A percentile compares a stretch with the other conserved stretches of the same genome.
These are phyloP conservation scores for Cicer judaicum DNA, from an alignment of 306 rosid species.

Conservation along the genomic window DNA sequence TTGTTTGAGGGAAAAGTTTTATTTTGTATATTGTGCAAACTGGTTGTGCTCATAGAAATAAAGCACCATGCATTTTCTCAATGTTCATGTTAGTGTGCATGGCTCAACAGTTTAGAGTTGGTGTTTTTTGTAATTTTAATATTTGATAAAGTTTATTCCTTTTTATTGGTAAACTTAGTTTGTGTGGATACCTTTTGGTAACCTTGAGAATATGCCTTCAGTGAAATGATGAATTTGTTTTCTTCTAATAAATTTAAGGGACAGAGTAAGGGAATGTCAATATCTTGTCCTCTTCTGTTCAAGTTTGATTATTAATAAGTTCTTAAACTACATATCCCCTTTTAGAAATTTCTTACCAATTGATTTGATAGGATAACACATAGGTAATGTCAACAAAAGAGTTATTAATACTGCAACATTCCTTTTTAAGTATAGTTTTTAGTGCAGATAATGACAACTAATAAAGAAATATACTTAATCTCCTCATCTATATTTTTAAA, in stretches of 20 bases:
- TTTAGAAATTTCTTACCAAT: slow-evolving; percentile 61
- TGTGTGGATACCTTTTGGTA: slow-evolving; percentile 51
- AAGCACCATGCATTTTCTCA: slow-evolving; percentile 39
- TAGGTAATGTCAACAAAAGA: slow-evolving; percentile 46
- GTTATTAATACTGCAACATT: slow-evolving; percentile 20
- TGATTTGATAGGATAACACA: slow-evolving; percentile 53
- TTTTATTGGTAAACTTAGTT: slow-evolving; percentile 40
- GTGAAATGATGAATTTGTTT: slow-evolving; percentile 51
- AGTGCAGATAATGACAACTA: neutral
- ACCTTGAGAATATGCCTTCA: slow-evolving; percentile 55
- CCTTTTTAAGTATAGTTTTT: neutral
- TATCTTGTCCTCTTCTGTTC: slow-evolving; percentile 59
- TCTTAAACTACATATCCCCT: slow-evolving; percentile 49
- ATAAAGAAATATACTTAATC: neutral
- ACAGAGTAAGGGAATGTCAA: slow-evolving; percentile 61
- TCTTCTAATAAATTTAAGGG: slow-evolving; percentile 47
- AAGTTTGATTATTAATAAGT: slow-evolving; percentile 54
- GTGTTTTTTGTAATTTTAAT: slow-evolving; percentile 42
- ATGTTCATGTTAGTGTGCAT: slow-evolving; percentile 58
- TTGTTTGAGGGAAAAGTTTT: slow-evolving; percentile 28
- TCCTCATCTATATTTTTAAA: neutral
- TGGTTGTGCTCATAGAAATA: slow-evolving; percentile 33
- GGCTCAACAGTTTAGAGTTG: slow-evolving; percentile 50
- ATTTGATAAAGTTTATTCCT: slow-evolving; percentile 50
- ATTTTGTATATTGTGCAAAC: slow-evolving; percentile 28